Percentiles rank a stretch among this genome's conserved stretches.
These are phyloP conservation scores for Aureobasidium sp. DNA, from an alignment of 2,329 filamentous ascomycete species.

Conservation along the genomic window DNA sequence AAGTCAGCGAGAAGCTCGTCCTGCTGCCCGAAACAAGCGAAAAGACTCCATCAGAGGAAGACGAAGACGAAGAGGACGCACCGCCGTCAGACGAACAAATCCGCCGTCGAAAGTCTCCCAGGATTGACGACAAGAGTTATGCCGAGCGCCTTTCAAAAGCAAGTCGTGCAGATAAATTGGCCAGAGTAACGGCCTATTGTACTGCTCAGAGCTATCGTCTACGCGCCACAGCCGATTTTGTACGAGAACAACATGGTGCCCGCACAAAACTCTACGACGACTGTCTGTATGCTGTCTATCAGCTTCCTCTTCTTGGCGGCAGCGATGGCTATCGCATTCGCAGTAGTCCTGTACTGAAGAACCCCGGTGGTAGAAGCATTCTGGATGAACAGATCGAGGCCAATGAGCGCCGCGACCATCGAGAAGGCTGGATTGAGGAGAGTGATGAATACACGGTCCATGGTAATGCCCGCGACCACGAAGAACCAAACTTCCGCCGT, in stretches of 20 bases:
- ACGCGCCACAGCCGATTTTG: constrained; percentile 78
- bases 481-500: constrained; percentile 18
- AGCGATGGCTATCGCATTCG: constrained; percentile 79
- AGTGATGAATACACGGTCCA: constrained; percentile 54
- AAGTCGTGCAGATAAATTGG: constrained; percentile 63
- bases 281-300: constrained; percentile 92
- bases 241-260: constrained; percentile 79
- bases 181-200: constrained; percentile 90
- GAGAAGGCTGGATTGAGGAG: constrained; percentile 84
- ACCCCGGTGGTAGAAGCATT: constrained; percentile 84
- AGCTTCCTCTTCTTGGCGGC: constrained; percentile 79
- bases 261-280: constrained; percentile 97
- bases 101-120: constrained; percentile 55
- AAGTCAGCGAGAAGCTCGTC: constrained; percentile 95
- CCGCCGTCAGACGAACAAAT: constrained; percentile 64
- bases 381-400: constrained; percentile 93
- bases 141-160: constrained; percentile 88
- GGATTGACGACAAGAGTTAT: constrained; percentile 72
- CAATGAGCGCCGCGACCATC: constrained; percentile 80
- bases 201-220: constrained; percentile 92
- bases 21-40: constrained; percentile 73
- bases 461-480: constrained; percentile 19
- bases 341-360: constrained; percentile 87
- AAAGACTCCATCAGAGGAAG: constrained; percentile 32
- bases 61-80: constrained; percentile 40